phyloP scores from a whole-genome alignment of 2,329 filamentous ascomycete species.

The Madurella fahalii region DNA sequence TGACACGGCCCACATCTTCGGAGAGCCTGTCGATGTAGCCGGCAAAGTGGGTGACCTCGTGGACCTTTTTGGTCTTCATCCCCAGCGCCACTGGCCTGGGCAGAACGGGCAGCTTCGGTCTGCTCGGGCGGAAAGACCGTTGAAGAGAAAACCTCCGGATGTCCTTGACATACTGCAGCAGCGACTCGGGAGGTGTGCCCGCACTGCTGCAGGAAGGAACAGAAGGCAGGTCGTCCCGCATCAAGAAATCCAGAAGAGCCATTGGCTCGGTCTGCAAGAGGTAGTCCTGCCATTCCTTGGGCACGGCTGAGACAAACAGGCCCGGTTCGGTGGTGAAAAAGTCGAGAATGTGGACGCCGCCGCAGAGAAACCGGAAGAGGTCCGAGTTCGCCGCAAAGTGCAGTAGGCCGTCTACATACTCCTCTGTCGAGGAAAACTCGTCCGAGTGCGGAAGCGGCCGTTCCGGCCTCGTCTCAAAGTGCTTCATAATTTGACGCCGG shows the following conservation, averaged over 20 bases:
- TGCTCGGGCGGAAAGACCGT: conserved; percentile 52
- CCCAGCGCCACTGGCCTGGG: conserved; percentile 73
- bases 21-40: conserved; percentile 67
- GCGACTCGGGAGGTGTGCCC: conserved; percentile 44
- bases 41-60: conserved; percentile 91
- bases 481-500: conserved; percentile 13
- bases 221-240: conserved; percentile 66
- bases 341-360: conserved; percentile 94
- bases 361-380: conserved; percentile 83
- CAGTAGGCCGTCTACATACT: conserved; percentile 75
- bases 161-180: conserved; percentile 68
- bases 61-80: conserved; percentile 94
- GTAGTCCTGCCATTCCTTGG: conserved; percentile 76
- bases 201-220: conserved; percentile 22
- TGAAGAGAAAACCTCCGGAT: conserved; percentile 66
- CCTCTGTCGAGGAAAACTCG: conserved; percentile 66
- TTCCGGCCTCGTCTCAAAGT: conserved; percentile 42
- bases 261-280: conserved; percentile 68
- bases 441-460: conserved; percentile 64
- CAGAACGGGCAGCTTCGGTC: conserved; percentile 51
- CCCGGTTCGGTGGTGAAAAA: conserved; percentile 86
- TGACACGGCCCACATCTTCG: conserved; percentile 53
- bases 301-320: conserved; percentile 73
- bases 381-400: conserved; percentile 69
- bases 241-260: conserved; percentile 72